Percentiles rank a stretch among this genome's conserved stretches.
Evolutionary conservation across 192 early-diverging fungal species (phyloP).

Genomic region (Oehlia diaphana): DNA sequence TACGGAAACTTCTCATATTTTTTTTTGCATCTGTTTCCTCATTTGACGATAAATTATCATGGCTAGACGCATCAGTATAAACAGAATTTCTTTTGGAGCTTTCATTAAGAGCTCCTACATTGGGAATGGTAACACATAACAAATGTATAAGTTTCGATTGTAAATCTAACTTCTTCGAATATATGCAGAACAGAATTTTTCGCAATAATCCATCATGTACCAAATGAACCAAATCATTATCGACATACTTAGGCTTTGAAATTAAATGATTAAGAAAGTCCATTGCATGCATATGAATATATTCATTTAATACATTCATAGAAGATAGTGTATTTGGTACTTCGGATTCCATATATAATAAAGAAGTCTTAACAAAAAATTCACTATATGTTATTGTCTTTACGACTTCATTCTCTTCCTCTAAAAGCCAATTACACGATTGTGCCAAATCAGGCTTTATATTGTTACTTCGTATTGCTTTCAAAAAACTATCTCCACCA

Average conservation of each 20-base stretch:
- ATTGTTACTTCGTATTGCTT: constrained; percentile 44
- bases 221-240: constrained; percentile 44
- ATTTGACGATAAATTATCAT: background rate
- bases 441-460: constrained; percentile 6
- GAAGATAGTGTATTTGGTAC: constrained; percentile 35
- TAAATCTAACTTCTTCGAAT: constrained; percentile 47
- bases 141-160: constrained; percentile 62
- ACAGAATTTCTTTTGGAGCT: constrained; percentile 1
- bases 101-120: constrained; percentile 37
- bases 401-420: background rate
- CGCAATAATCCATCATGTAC: constrained; percentile 53
- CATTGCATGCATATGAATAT: constrained; percentile 57
- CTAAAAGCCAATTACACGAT: background rate
- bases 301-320: constrained; percentile 39
- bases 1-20: background rate
- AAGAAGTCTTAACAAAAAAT: constrained; percentile 1
- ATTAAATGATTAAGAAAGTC: constrained; percentile 62
- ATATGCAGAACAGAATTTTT: constrained; percentile 64
- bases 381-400: constrained; percentile 4
- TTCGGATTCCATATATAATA: constrained; percentile 48
- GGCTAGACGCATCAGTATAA: background rate
- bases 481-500: constrained; percentile 55
- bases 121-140: constrained; percentile 50
- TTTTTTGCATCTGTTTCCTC: background rate
- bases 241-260: constrained; percentile 51